phyloP scores from a whole-genome alignment of 106 monocot species.

The Dendrobium huoshanense region DNA sequence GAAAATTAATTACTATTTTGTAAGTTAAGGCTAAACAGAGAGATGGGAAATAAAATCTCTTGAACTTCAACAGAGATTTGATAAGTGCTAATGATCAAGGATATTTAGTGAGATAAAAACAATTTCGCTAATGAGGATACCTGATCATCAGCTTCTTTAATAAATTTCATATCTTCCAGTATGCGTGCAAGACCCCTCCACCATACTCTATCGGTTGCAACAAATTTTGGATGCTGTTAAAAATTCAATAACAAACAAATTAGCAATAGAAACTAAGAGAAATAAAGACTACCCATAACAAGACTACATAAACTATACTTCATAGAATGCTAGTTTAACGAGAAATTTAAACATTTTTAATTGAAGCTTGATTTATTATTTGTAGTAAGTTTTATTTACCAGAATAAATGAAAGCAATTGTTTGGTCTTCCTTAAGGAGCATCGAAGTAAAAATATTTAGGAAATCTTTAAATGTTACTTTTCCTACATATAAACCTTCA shows the following conservation, averaged over 20 bases:
- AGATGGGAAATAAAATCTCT: not conserved
- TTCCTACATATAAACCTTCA: too few relatives aligned
- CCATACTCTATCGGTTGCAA: slow-evolving; percentile 52
- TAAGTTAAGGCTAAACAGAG: not conserved
- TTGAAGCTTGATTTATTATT: not conserved
- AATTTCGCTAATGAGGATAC: slow-evolving; percentile 23
- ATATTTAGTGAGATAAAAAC: not conserved
- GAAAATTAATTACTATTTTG: too few relatives aligned
- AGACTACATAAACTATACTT: not conserved
- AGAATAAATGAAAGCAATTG: too few relatives aligned
- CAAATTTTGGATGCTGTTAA: slow-evolving; percentile 51
- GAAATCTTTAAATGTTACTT: too few relatives aligned
- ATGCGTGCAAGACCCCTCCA: slow-evolving; percentile 89
- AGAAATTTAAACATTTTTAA: not conserved
- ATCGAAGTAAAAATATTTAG: too few relatives aligned
- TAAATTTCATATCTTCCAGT: slow-evolving; percentile 59
- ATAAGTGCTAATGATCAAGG: not conserved
- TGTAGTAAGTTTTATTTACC: too few relatives aligned
- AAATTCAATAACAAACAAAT: slow-evolving; percentile 5
- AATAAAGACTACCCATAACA: not conserved
- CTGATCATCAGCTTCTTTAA: slow-evolving; percentile 54
- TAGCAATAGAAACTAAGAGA: not conserved
- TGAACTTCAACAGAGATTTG: not conserved
- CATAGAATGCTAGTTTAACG: not conserved
- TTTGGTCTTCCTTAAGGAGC: too few relatives aligned